Evolutionary conservation across 176 grass and related monocot species (phyloP).

Genomic region (Areca catechu): DNA sequence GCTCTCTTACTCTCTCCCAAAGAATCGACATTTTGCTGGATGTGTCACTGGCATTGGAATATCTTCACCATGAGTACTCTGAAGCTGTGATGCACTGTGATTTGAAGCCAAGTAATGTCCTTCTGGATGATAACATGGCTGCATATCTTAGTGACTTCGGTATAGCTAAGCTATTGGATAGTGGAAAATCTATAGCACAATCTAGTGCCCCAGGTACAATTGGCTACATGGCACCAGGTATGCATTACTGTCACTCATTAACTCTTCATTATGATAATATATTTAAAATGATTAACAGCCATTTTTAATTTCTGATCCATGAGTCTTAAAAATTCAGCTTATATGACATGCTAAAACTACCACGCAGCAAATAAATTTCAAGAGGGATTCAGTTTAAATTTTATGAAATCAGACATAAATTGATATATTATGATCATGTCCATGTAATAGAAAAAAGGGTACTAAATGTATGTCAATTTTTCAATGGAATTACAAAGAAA

Average conservation of each 20-base stretch:
- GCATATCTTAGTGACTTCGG: conserved; percentile 22
- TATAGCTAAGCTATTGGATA: conserved; percentile 5
- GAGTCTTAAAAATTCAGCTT: too few relatives aligned
- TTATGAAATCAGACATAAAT: too few relatives aligned
- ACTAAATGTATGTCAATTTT: too few relatives aligned
- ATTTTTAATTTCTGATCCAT: too few relatives aligned
- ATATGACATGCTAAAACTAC: too few relatives aligned
- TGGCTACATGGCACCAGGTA: conserved; percentile 26
- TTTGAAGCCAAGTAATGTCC: conserved; percentile 24
- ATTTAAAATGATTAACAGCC: too few relatives aligned
- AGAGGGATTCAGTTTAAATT: too few relatives aligned
- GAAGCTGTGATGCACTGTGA: conserved; percentile 24
- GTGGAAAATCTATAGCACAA: conserved; percentile 9
- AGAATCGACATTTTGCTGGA: conserved; percentile 11
- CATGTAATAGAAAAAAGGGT: too few relatives aligned
- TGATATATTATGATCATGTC: too few relatives aligned
- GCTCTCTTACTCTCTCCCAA: conserved; percentile 6
- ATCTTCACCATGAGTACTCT: conserved; percentile 17
- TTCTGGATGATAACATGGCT: conserved; percentile 28
- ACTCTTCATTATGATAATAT: too few relatives aligned
- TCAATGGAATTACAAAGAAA: too few relatives aligned
- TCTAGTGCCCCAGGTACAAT: conserved; percentile 13
- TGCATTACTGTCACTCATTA: background rate
- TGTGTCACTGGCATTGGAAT: conserved; percentile 14
- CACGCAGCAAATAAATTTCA: too few relatives aligned